phyloP scores from a whole-genome alignment of 768 basidiomycete species.

The Xerocomellus chrysenteron region DNA sequence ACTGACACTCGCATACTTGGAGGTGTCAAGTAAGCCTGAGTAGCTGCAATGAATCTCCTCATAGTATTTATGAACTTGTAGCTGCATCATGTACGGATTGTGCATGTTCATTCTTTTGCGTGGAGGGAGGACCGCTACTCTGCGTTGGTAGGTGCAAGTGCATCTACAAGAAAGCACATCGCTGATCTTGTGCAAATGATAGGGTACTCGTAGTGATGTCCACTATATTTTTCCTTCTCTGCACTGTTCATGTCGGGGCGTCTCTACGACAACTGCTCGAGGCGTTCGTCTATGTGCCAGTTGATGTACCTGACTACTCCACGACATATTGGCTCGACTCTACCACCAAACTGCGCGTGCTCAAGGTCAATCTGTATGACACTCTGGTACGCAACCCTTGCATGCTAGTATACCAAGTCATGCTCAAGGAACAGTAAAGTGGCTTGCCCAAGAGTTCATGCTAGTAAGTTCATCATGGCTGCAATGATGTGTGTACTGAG shows the following conservation, averaged over 20 bases:
- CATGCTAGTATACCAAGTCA: not conserved
- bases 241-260: not conserved
- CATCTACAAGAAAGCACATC: not conserved
- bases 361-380: not conserved
- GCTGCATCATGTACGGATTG: not conserved
- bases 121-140: not conserved
- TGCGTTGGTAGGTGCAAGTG: not conserved
- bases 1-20: no score
- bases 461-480: not conserved
- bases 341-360: not conserved
- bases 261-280: constrained; percentile 2
- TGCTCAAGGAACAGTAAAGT: not conserved
- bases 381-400: not conserved
- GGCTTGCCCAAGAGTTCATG: not conserved
- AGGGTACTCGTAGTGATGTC: not conserved
- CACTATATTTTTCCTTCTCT: not conserved
- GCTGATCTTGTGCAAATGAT: not conserved
- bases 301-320: not conserved
- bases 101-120: not conserved
- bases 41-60: no score
- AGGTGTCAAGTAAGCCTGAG: not conserved
- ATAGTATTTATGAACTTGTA: not conserved
- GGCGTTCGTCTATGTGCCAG: not conserved
- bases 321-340: constrained; percentile 1
- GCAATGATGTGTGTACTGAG: not conserved